Evolutionary conservation across 2,329 filamentous ascomycete species (phyloP), one percentile per base, ranked within the genome.

Genomic region (Aspergillus floridensis): DNA sequence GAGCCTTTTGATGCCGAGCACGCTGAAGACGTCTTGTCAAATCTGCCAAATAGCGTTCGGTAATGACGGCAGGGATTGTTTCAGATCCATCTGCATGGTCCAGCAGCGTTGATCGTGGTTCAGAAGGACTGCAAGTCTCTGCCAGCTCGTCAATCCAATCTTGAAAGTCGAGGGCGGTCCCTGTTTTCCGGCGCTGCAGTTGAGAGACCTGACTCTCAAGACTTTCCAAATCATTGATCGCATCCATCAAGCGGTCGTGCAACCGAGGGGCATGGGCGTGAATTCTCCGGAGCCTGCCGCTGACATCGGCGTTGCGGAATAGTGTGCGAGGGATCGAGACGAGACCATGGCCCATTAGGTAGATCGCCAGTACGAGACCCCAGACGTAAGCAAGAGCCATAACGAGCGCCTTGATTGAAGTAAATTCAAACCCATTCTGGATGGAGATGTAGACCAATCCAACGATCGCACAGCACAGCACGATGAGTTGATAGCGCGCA

Each of bases 141-240:
- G 86, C 88, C 32, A 99, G 80, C 71, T 99, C 95, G 66, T 98
- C 93, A 65, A 99, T 96, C 95, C 95, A 99, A 66, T 96, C 93
- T 66, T 88, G 86, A 70, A 93, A 95, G 47, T 89, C 84, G 57
- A 81, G 80, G 5, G 91, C 88, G 24, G 87, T 90, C 16, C 90
- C 91, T 2, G 86, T 88, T 79, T 96, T 97, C 66, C 92, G 86
- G 65, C 88, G 86, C 65, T 88, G 86, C 46, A 99, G 81, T 72
- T 95, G 90, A 21, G 84, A 78, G 2, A 98, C 89, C 70, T 96
- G 91, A 3, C 84, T 81, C 72, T 97, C 93, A 16, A 96, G 80
- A 60, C 91, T 87, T 66, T 96, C 91, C 19, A 98, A 79, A 59
- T 87, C 88, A 50, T 90, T 83, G 59, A 92, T 85, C 0, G 95